phyloP scores from a whole-genome alignment of 2,329 filamentous ascomycete genomes.

The Cordyceps pruinosa region DNA sequence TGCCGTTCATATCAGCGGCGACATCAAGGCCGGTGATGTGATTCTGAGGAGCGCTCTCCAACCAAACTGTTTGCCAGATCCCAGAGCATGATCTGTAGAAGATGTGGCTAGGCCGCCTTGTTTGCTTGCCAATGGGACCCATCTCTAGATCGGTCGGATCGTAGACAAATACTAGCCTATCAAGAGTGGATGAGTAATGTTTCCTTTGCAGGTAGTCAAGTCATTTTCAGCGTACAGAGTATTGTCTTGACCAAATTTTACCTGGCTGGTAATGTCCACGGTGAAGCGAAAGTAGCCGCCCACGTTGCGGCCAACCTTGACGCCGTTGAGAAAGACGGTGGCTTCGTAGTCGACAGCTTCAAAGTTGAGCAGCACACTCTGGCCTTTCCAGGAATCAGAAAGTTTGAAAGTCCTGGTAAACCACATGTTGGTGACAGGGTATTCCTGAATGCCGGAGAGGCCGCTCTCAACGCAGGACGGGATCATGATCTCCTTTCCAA shows the following conservation, averaged over 20 bases:
- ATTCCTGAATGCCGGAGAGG: constrained; percentile 41
- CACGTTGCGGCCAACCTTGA: constrained; percentile 43
- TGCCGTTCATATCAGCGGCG: constrained; percentile 47
- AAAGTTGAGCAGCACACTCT: constrained; percentile 46
- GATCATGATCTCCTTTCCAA: constrained; percentile 34
- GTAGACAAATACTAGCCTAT: constrained; percentile 54
- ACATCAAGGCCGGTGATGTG: constrained; percentile 55
- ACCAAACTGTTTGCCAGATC: constrained; percentile 70
- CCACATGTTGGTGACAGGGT: constrained; percentile 39
- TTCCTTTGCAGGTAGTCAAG: too few species aligned
- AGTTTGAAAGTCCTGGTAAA: constrained; percentile 45
- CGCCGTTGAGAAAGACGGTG: constrained; percentile 52
- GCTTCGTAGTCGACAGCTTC: constrained; percentile 53
- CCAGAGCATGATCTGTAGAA: constrained; percentile 68
- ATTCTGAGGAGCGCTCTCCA: constrained; percentile 53
- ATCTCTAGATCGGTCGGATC: constrained; percentile 58
- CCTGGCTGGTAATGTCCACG: constrained; percentile 47
- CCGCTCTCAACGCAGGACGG: constrained; percentile 39
- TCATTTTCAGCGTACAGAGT: constrained; percentile 44
- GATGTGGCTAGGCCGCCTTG: constrained; percentile 50
- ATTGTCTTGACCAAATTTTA: constrained; percentile 39
- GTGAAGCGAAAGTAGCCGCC: constrained; percentile 59
- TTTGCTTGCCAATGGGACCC: constrained; percentile 62
- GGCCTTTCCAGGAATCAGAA: constrained; percentile 37
- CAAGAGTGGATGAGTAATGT: not conserved